Evolutionary conservation across 208 protist species (phyloP).

Genomic region (Trypanosoma boissoni): DNA sequence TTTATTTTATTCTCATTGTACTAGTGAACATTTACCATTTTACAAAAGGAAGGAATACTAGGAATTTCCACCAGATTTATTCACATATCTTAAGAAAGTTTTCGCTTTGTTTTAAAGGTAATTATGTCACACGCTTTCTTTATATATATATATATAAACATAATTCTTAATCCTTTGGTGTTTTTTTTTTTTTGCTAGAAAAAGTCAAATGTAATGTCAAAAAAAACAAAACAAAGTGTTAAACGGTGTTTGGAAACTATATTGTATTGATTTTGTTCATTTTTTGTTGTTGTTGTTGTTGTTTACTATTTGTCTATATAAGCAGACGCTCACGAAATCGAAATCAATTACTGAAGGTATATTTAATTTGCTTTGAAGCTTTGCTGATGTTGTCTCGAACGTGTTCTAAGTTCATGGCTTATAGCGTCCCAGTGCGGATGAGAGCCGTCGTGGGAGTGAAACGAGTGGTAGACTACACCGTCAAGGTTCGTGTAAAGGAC

Average conservation of each 20-base stretch:
- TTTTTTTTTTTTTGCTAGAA: not conserved
- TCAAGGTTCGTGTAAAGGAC: conserved; percentile 95
- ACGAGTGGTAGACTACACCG: conserved; percentile 96
- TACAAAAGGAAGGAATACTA: conserved; percentile 2
- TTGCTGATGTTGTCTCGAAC: conserved; percentile 27
- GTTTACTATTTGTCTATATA: conserved; percentile 13
- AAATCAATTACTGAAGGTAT: conserved; percentile 1
- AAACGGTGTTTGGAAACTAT: too few relatives aligned
- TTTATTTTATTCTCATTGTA: conserved; percentile 1
- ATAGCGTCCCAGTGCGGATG: conserved; percentile 51
- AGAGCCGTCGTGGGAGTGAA: conserved; percentile 96
- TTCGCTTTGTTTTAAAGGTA: not conserved
- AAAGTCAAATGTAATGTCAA: too few relatives aligned
- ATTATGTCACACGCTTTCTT: not conserved
- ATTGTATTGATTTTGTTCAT: too few relatives aligned
- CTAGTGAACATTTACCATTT: conserved; percentile 1
- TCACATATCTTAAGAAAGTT: conserved; percentile 1
- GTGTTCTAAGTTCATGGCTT: conserved; percentile 34
- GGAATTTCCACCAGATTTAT: conserved; percentile 1
- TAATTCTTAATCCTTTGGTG: conserved; percentile 9
- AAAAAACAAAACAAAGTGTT: too few relatives aligned
- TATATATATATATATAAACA: not conserved
- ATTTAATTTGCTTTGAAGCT: too few relatives aligned
- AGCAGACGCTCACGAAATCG: too few relatives aligned
- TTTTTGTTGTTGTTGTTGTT: conserved; percentile 18